Evolutionary conservation across 169 alveolate genomes (phyloP), one percentile per base, ranked within the genome.

Genomic region (Cyclospora cayetanensis): DNA sequence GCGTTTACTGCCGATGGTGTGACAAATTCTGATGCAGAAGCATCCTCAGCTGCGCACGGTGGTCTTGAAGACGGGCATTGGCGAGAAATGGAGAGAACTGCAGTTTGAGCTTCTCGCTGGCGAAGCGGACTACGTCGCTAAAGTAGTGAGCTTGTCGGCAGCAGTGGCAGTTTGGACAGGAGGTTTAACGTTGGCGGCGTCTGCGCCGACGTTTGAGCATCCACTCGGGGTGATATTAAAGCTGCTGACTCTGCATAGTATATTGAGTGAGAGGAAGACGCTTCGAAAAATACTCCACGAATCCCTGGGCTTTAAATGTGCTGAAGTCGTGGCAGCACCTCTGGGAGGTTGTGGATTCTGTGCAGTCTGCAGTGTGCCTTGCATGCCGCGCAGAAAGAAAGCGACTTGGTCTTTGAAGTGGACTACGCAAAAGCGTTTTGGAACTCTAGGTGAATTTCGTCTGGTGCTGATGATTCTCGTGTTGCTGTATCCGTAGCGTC

Each of bases 21-120:
- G 7, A 11, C 1, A 25, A 53, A 41, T 79, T 66, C 88, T 1
- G 31, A 34, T 74, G 65, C 90, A 94, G 95, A 97, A 97, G 93
- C 96, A 96, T 94, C 97, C 96, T 31, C 95, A 95, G 84, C 91
- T 97, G 25, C 80, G 92, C 68, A 96, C 98, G 39, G 99, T 97
- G 37, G 96, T 96, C 31, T 95, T 96, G 91, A 97, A 97, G 94
- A 95, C 95, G 88, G 96, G 96, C 34, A 95, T 97, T 11, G 96
- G 95, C 35, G 95, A 96, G 84, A 91, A 95, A 29, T 97, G 96
- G 90, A 90, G 99, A 34, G 96, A 98, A 37, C 95, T 96, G 94
- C 97, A 95, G 72, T 94, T 97, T 87, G 99, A 97, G 92, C 95
- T 95, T n/a, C 88, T 97, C 35, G 98, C 97, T 22, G 98, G 99